phyloP scores from a whole-genome alignment of 345 rosid genomes.

The Populus davidiana region DNA sequence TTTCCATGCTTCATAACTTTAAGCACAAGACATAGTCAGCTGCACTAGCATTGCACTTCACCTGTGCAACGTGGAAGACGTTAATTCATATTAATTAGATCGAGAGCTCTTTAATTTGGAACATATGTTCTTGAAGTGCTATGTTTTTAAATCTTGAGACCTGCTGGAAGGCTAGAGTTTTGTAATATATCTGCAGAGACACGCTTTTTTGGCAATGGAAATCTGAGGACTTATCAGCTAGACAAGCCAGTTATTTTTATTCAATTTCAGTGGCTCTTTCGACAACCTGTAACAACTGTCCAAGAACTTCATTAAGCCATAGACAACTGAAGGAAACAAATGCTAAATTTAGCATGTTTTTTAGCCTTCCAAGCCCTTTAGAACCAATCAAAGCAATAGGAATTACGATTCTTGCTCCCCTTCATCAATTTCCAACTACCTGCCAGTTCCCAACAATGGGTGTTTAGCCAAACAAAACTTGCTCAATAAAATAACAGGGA shows the following conservation, averaged over 20 bases:
- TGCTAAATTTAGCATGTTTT: conserved; percentile 4
- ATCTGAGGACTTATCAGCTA: background rate
- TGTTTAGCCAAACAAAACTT: background rate
- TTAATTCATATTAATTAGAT: no score
- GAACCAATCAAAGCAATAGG: conserved; percentile 5
- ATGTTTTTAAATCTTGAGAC: background rate
- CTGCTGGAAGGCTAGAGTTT: background rate
- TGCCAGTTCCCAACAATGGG: background rate
- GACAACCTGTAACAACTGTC: background rate
- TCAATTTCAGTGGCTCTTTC: background rate
- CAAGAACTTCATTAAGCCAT: background rate
- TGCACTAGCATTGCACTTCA: no score
- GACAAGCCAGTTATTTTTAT: background rate
- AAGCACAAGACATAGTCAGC: no score
- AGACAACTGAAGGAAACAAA: no score
- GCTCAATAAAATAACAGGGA: background rate
- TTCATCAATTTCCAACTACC: conserved; percentile 18
- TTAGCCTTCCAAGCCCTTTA: background rate
- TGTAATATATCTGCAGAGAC: background rate
- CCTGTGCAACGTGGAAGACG: no score
- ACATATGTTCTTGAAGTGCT: background rate
- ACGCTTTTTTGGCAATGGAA: background rate
- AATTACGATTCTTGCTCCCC: conserved; percentile 16
- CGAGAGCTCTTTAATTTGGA: no score
- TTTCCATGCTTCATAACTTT: no score